Base-by-base conservation (phyloP, 225 moss, liverwort and hornwort genomes). In the Pseudisothecium myosuroides region DNA sequence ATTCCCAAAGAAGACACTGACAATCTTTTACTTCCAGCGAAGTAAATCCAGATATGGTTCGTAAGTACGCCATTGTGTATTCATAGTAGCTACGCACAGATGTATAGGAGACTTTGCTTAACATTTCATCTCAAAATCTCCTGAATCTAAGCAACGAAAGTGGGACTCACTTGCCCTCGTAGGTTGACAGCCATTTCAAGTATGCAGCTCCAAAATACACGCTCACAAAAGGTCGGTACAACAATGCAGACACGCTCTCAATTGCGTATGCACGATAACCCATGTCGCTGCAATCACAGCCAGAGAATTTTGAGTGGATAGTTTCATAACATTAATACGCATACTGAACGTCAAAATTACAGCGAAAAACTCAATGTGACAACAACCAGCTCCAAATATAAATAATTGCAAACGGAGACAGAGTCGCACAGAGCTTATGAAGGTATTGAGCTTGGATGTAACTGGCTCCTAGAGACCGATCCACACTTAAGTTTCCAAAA, bases 151-250 rank as follows among this genome's bases (percentile, higher is more conserved):
- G 63, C 71, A 84, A 52, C 28, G 83, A 55, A 83, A 86, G 34
- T 68, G 83, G 74, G 83, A 96, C 98, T 94, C 91, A 98, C 98
- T 96, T 97, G 94, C 96, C 95, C 77, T 96, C 96, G 68, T 97
- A 99, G 36, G 95, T 96, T 84, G 99, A 99, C 63, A 99, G 87
- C 97, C 97, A 99, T 87, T 97, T 96, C 90, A 99, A 91, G 89
- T 92, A 99, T 39, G 99, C 96, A 85, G 95, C 94, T 92, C 99
- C 99, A 91, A 97, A 99, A 89, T 99, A 99, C 76, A 97, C 97
- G 89, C 95, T 96, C 86, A 99, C 99, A 85, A 99, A 97, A n/a
- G 99, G 99, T 55, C 96, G 96, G 82, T 99, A 99, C n/a, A 99
- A 83, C 90, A 95, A 93, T 84, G 97, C 95, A 50, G 96, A 93